Evolutionary conservation across 2,329 filamentous ascomycete species (phyloP), one percentile per base, ranked within the genome.

Genomic region (Cordyceps tenuipes): DNA sequence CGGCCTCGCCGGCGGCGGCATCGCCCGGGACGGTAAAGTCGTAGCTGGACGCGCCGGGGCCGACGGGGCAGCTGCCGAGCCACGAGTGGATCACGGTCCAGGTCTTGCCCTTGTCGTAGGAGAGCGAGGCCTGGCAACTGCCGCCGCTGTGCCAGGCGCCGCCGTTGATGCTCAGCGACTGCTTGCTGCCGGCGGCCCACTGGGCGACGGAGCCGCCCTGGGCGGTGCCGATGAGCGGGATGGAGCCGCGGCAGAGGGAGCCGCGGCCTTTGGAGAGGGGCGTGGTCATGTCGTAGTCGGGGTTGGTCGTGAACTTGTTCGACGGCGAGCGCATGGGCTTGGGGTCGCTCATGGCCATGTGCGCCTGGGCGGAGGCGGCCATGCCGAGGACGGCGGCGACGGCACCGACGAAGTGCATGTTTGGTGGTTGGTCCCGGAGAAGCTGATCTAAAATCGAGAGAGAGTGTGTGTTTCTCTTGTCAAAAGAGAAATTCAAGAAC

Each of bases 241-340:
- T 76, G 69, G 77, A 78, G 64, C 86, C 85, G 76, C 91, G 91
- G 82, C 90, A 94, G 5, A 89, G 87, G 71, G 84, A 94, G 73
- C 91, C 81, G 61, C 78, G 77, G 29, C 87, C 86, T 62, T 78
- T 76, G 21, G 77, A 69, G 52, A 94, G 79, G 3, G 90, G 90
- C 17, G 79, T 78, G 41, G 85, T 89, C 76, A 90, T 90, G 66
- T 81, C 82, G 76, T 88, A 90, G 75, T 92, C 88, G 69, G 83
- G 79, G 59, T 79, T 72, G 59, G 74, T 73, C 48, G 69, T 66
- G 63, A 76, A 71, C 66, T 77, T 72, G 52, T 77, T 73, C 74
- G 83, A 83, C 72, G 80, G 81, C 67, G 79, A 82, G 59, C 74
- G 73, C 66, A 85, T 74, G 7, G 82, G 82, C 15, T 79, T 64